These are phyloP conservation scores for Aaosphaeria arxii DNA, from an alignment of 2,329 filamentous ascomycete genomes.

Conservation along the genomic window DNA sequence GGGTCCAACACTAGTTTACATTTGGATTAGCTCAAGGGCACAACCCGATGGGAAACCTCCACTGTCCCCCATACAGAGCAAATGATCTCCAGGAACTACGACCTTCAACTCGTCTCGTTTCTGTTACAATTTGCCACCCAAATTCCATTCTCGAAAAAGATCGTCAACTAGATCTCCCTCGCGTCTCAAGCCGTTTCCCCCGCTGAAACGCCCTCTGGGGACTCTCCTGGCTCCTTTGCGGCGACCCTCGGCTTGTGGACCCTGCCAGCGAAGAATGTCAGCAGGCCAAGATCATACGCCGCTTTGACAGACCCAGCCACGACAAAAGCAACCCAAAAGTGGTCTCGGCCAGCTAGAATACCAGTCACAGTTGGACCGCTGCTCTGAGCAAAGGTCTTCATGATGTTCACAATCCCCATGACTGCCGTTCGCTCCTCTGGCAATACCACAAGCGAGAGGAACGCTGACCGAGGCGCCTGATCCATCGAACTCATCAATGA, in stretches of 20 bases:
- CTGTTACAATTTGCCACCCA: no score
- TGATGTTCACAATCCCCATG: constrained; percentile 39
- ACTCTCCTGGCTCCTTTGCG: no score
- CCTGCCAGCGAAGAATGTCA: constrained; percentile 32
- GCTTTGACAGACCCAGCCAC: constrained; percentile 35
- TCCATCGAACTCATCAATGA: constrained; percentile 37
- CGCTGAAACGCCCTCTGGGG: no score
- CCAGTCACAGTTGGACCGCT: constrained; percentile 34
- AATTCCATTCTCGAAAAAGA: no score
- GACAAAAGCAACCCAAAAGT: constrained; percentile 40
- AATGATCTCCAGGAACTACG: no score
- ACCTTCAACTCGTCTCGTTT: no score
- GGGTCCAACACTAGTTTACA: no score
- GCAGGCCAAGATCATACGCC: constrained; percentile 33
- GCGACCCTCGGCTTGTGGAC: constrained; percentile 5
- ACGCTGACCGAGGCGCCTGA: constrained; percentile 36
- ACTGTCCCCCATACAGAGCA: no score
- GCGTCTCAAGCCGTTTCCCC: no score
- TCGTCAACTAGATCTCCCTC: no score
- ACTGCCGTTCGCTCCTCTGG: constrained; percentile 37
- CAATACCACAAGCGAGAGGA: constrained; percentile 30
- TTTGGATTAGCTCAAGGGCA: no score
- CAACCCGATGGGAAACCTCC: no score
- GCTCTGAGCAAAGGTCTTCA: constrained; percentile 36
- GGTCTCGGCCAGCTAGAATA: constrained; percentile 25